Conservation (phyloP, 2,329 filamentous ascomycete genomes). For the Fusarium floridanum region DNA sequence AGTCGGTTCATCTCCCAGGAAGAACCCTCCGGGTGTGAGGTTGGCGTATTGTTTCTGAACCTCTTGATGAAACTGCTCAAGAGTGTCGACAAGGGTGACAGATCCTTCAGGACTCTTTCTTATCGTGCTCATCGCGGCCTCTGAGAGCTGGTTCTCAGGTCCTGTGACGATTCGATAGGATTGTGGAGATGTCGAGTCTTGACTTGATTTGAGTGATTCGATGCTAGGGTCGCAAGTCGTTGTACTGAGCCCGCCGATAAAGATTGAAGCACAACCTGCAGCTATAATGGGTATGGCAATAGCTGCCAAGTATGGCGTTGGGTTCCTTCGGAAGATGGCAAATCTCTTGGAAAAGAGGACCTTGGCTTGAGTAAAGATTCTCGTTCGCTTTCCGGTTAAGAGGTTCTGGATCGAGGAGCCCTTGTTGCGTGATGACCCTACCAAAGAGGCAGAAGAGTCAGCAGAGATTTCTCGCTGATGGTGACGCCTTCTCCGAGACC, state of each 20-base stretch:
- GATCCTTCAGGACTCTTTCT: background rate
- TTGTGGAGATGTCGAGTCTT: background rate
- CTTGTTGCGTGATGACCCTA: background rate
- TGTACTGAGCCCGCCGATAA: background rate
- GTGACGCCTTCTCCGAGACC: background rate
- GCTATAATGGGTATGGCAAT: background rate
- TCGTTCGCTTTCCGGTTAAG: background rate
- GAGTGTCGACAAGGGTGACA: background rate
- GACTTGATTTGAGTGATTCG: background rate
- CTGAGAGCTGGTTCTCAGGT: background rate
- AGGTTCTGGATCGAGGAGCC: background rate
- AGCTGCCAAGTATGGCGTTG: background rate
- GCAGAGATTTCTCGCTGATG: background rate
- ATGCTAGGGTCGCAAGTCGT: background rate
- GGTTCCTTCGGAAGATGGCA: background rate
- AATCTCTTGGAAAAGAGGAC: constrained; percentile 6
- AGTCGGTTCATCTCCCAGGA: background rate
- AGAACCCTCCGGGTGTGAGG: constrained; percentile 2
- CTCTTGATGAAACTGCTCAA: background rate
- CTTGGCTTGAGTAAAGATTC: background rate
- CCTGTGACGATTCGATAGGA: background rate
- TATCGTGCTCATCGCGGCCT: background rate
- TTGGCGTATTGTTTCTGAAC: constrained; percentile 57
- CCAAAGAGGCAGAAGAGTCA: constrained; percentile 5
- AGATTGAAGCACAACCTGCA: constrained; percentile 4